These are phyloP conservation scores for Alternaria infectoria DNA, from an alignment of 2,329 filamentous ascomycete genomes.

Conservation along the genomic window DNA sequence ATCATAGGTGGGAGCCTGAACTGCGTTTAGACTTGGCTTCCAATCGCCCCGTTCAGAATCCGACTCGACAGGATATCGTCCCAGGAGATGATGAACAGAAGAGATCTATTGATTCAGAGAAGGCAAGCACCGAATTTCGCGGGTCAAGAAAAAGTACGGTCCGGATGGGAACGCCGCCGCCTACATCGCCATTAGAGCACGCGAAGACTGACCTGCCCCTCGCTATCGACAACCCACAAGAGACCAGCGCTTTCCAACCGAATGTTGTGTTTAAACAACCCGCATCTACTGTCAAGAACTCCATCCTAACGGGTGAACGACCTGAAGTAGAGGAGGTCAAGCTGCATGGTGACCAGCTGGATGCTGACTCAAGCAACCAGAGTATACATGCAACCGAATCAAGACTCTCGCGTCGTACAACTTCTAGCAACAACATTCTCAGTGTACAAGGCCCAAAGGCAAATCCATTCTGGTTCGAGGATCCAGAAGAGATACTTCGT, in stretches of 20 bases:
- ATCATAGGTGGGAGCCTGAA: slow-evolving; percentile 23
- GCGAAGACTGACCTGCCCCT: neutral
- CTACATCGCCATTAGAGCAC: neutral
- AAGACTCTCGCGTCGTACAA: slow-evolving; percentile 1
- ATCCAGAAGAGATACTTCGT: slow-evolving; percentile 29
- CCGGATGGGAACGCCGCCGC: neutral
- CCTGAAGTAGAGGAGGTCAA: neutral
- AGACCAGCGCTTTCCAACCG: neutral
- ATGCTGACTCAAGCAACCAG: neutral
- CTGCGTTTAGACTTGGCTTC: slow-evolving; percentile 7
- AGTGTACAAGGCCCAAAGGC: slow-evolving; percentile 29
- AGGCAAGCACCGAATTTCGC: neutral
- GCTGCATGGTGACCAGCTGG: neutral
- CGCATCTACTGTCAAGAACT: neutral
- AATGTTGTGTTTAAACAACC: neutral
- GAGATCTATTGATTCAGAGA: neutral
- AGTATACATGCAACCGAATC: neutral
- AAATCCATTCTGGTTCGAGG: slow-evolving; percentile 21
- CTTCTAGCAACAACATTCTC: slow-evolving; percentile 6
- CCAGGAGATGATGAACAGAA: neutral
- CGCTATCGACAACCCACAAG: neutral
- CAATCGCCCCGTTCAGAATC: too few species aligned
- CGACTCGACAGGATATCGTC: neutral
- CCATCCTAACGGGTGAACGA: neutral
- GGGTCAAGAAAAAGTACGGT: neutral